phyloP scores from a whole-genome alignment of 2,329 filamentous ascomycete species.

The Calonectria henricotiae region DNA sequence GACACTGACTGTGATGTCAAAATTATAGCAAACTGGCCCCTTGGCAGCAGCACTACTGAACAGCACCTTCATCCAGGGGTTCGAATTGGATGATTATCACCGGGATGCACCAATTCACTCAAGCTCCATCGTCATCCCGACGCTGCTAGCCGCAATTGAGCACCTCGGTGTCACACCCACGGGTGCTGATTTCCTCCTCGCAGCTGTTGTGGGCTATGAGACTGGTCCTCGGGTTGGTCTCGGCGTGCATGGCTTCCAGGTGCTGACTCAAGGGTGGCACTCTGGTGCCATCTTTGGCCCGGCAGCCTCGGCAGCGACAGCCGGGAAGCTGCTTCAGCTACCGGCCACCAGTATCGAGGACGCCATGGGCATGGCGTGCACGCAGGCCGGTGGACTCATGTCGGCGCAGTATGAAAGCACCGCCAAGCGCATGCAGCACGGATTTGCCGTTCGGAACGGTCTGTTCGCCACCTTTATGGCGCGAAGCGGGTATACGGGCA shows the following conservation, averaged over 20 bases:
- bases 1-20: too few species aligned
- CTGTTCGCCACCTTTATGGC: slow-evolving; percentile 14
- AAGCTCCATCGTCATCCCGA: slow-evolving; percentile 15
- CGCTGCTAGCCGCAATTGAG: slow-evolving; percentile 1
- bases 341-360: background rate
- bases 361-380: slow-evolving; percentile 10
- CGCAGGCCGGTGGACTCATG: slow-evolving; percentile 10
- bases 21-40: background rate
- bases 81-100: slow-evolving; percentile 14
- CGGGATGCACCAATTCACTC: slow-evolving; percentile 5
- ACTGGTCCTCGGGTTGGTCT: slow-evolving; percentile 9
- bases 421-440: slow-evolving; percentile 11
- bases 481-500: slow-evolving; percentile 4
- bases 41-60: background rate
- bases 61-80: slow-evolving; percentile 20
- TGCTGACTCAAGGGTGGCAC: slow-evolving; percentile 16
- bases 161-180: background rate
- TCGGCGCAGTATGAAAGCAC: slow-evolving; percentile 12
- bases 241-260: slow-evolving; percentile 14
- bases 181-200: background rate
- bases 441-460: background rate
- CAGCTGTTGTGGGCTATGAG: background rate
- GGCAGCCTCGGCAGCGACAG: background rate
- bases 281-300: slow-evolving; percentile 20
- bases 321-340: background rate